These are phyloP conservation scores for Alternaria triticina DNA, from an alignment of 2,329 filamentous ascomycete species.

Conservation along the genomic window DNA sequence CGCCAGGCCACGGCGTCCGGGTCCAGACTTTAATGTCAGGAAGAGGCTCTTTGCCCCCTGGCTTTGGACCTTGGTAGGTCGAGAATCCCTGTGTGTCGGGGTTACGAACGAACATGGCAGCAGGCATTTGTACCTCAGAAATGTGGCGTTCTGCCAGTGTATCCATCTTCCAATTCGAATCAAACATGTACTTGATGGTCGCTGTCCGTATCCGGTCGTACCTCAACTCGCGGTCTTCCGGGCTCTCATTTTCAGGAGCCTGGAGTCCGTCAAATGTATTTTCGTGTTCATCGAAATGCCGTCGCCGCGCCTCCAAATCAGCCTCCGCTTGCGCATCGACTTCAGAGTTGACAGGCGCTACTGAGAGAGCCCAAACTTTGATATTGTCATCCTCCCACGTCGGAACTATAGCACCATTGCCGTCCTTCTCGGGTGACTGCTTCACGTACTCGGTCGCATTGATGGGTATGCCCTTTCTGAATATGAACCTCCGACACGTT, in stretches of 20 bases:
- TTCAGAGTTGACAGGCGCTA: constrained; percentile 48
- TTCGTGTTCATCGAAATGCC: constrained; percentile 28
- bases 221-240: constrained; percentile 46
- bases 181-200: constrained; percentile 78
- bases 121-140: constrained; percentile 69
- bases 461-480: constrained; percentile 82
- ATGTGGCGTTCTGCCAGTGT: constrained; percentile 71
- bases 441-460: constrained; percentile 68
- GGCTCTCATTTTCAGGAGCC: constrained; percentile 34
- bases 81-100: constrained; percentile 67
- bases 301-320: constrained; percentile 27
- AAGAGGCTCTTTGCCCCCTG: constrained; percentile 57
- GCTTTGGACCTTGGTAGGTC: constrained; percentile 72
- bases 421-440: constrained; percentile 32
- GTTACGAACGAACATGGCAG: constrained; percentile 73
- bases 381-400: constrained; percentile 79
- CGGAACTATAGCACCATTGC: constrained; percentile 55
- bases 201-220: constrained; percentile 62
- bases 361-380: constrained; percentile 82
- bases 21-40: constrained; percentile 75
- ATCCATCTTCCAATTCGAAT: constrained; percentile 76
- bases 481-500: constrained; percentile 83
- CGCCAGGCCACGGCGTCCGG: constrained; percentile 79
- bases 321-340: constrained; percentile 19
- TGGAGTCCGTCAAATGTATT: constrained; percentile 44